Percentiles rank a stretch among this genome's conserved stretches.
Evolutionary conservation across 495 filamentous ascomycete genomes (phyloP).

Genomic region (Parachaetomium inaequale): DNA sequence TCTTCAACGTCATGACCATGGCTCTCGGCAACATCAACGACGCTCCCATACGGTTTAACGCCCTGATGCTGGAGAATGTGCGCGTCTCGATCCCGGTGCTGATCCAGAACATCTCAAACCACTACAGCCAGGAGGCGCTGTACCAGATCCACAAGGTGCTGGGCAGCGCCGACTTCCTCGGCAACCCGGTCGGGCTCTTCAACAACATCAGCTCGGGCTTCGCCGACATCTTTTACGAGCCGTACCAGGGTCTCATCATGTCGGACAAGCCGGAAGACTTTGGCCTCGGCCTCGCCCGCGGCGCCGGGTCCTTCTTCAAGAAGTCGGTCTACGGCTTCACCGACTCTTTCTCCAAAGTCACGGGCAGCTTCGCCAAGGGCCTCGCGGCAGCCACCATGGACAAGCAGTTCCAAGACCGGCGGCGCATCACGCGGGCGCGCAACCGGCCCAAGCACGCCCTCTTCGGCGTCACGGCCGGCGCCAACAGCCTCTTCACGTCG

Average conservation of each 20-base stretch:
- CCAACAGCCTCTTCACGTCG: constrained; percentile 88
- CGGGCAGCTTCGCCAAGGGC: constrained; percentile 92
- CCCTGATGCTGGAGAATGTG: constrained; percentile 91
- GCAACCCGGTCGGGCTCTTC: constrained; percentile 95
- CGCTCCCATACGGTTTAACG: constrained; percentile 87
- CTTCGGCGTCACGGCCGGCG: constrained; percentile 92
- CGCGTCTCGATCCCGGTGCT: constrained; percentile 83
- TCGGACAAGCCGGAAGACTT: constrained; percentile 92
- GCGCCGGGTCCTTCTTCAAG: constrained; percentile 94
- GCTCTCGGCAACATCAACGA: constrained; percentile 98
- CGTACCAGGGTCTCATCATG: constrained; percentile 95
- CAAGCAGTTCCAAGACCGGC: constrained; percentile 96
- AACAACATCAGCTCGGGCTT: constrained; percentile 97
- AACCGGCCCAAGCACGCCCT: constrained; percentile 96
- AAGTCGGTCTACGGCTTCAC: constrained; percentile 96
- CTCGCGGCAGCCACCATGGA: constrained; percentile 92
- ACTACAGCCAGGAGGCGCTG: constrained; percentile 94
- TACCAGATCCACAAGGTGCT: constrained; percentile 94
- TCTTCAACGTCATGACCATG: constrained; percentile 98
- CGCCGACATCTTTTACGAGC: constrained; percentile 97
- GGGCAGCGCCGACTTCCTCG: constrained; percentile 96
- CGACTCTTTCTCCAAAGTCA: constrained; percentile 94
- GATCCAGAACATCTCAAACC: constrained; percentile 77
- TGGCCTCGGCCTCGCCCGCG: constrained; percentile 91
- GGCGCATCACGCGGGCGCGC: constrained; percentile 86